Evolutionary conservation across 768 basidiomycete species (phyloP), one percentile per base, ranked within the genome.

Genomic region (Amanita molliuscula): DNA sequence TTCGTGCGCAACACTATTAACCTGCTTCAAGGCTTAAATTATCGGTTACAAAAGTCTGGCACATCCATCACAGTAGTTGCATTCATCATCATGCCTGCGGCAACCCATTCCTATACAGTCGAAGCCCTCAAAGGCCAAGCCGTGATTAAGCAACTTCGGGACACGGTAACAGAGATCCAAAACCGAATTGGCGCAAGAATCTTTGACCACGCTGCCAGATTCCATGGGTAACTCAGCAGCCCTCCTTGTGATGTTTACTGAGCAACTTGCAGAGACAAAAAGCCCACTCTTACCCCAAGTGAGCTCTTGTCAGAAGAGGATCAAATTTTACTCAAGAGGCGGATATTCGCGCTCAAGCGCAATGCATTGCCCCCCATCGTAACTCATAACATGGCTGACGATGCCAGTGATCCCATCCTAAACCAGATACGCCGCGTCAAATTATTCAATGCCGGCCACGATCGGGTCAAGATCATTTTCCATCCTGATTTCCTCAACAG

Each of bases 371-470:
- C 96, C 0, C 90, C 96, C 1, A 78, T 99, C 37, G 86, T 85
- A n/a, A 99, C 96, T 13, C 96, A 99, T 71, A 99, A 99, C 69
- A 98, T 98, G 96, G 80, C 77, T 20, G 95, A 98, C 62, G 95
- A 98, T 62, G 70, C 78, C 28, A 84, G 68, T 58, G 96, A 99
- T 61, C 96, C 96, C 5, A 89, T 99, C 56, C 68, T 99, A 42
- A 96, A 84, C 67, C 95, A 98, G 62, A 87, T 99, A 54, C 82
- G 96, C 15, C 80, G 90, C 21, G 93, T 97, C 26, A 84, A 89
- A 62, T 73, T 99, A 34, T 99, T 98, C 79, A 99, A 99, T 66
- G 68, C 77, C 18, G 65, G 75, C n/a, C 58, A 73, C 21, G 96
- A 99, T 64, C 83, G 96, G 47, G 96, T 98, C 65, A 99, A 99